Base-by-base conservation (phyloP, 495 filamentous ascomycete genomes). In the Penicillium paradoxum region DNA sequence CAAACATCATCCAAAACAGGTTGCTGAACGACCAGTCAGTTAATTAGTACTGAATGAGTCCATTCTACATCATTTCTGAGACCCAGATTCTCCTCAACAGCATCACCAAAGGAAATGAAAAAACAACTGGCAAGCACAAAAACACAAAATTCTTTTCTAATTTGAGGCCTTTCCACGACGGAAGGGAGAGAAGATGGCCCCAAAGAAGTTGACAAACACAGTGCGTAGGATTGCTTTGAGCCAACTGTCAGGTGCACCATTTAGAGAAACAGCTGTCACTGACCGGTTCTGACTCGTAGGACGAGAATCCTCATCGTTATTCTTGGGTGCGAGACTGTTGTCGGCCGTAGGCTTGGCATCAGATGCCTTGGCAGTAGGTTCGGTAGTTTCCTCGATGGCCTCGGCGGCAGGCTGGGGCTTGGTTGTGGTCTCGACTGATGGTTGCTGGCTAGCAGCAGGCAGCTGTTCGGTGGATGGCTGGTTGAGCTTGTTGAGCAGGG, bases 191-290 rank as follows among this genome's bases (percentile, higher is more conserved):
- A 75, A 74, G 18, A 77, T 57, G 33, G 65, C 58, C 10, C 71
- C 71, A 56, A 75, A 68, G 59, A 77, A 69, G 49, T 61, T 64
- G 29, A 60, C 63, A 62, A 74, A 77, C 37, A 77, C 66, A 32
- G 70, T 64, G 51, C 72, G 72, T 56, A 74, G 58, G 53, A 77
- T 63, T 48, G 62, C 66, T 59, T 68, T 73, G 64, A 77, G 64
- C 73, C 73, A 77, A 61, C 65, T 71, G 57, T 72, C 70, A 47
- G 60, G 52, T 62, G 67, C 60, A 56, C 62, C 63, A 63, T 71
- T 72, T 56, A 73, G 53, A 62, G 73, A 72, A 63, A 75, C 66
- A 63, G 72, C 71, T 50, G 65, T 65, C 45, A 74, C 70, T 66
- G 73, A 75, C 66, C 67, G 73, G 54, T 69, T 73, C 63, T 73